Evolutionary conservation across 768 basidiomycete species (phyloP).

Genomic region (Inosperma sp.): DNA sequence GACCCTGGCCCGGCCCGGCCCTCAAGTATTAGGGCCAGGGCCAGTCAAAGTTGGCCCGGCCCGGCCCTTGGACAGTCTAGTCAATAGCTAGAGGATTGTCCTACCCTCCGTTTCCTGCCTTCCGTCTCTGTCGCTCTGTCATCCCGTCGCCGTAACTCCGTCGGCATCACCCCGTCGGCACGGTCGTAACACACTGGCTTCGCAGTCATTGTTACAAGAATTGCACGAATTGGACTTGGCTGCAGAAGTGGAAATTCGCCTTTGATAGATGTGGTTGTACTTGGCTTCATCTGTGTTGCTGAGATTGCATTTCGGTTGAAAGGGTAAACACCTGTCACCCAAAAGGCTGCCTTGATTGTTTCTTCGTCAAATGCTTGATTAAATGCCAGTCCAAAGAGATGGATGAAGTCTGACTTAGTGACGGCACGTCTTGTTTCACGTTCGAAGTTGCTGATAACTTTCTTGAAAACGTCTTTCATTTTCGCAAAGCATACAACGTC

Average conservation of each 20-base stretch:
- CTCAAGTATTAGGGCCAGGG: too few relatives aligned
- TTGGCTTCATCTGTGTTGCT: slow-evolving; percentile 23
- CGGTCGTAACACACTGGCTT: too few relatives aligned
- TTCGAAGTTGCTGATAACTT: slow-evolving; percentile 13
- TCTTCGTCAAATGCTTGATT: slow-evolving; percentile 21
- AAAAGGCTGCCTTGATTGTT: slow-evolving; percentile 24
- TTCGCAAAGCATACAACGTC: slow-evolving; percentile 38
- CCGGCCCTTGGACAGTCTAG: too few relatives aligned
- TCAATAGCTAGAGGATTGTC: too few relatives aligned
- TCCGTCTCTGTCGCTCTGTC: too few relatives aligned
- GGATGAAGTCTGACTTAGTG: slow-evolving; percentile 22
- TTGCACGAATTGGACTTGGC: slow-evolving; percentile 17
- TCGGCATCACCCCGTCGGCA: too few relatives aligned
- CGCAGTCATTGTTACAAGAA: slow-evolving; percentile 2
- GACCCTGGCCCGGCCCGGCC: too few relatives aligned
- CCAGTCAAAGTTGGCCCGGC: too few relatives aligned
- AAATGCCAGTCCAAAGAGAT: slow-evolving; percentile 24
- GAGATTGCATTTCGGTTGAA: slow-evolving; percentile 24
- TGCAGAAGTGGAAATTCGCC: slow-evolving; percentile 22
- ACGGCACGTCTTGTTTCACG: slow-evolving; percentile 18
- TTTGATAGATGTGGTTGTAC: slow-evolving; percentile 19
- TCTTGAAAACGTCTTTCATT: slow-evolving; percentile 28
- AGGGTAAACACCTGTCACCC: slow-evolving; percentile 24
- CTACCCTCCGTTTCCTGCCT: too few relatives aligned
- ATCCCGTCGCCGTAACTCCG: too few relatives aligned